phyloP scores from a whole-genome alignment of 192 early-diverging fungal species.

The Coemansia sp. region DNA sequence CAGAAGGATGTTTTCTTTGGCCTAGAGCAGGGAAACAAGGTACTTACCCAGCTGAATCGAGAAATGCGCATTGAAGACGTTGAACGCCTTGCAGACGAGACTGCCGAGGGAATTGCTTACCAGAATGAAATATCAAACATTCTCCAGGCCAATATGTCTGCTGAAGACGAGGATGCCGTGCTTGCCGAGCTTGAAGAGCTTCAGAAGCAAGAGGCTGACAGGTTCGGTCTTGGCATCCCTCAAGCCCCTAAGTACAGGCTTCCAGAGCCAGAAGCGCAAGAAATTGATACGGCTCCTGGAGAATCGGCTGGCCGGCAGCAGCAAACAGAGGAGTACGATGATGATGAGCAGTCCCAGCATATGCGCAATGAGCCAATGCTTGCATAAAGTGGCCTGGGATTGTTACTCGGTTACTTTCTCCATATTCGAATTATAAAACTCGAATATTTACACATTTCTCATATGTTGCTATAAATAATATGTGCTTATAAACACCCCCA shows the following conservation, averaged over 20 bases:
- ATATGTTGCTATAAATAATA: too few relatives aligned
- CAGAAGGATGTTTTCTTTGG: conserved; percentile 88
- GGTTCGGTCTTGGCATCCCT: conserved; percentile 25
- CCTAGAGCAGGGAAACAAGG: conserved; percentile 80
- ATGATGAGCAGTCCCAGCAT: conserved; percentile 14
- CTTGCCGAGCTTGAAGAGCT: conserved; percentile 76
- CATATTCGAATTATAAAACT: not conserved
- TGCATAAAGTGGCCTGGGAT: conserved; percentile 7
- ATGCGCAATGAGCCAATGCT: conserved; percentile 38
- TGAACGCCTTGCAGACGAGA: conserved; percentile 93
- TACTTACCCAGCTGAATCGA: conserved; percentile 72
- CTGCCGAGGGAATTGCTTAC: conserved; percentile 92
- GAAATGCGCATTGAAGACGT: conserved; percentile 90
- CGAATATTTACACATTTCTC: not conserved
- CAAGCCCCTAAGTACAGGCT: conserved; percentile 25
- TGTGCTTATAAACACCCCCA: too few relatives aligned
- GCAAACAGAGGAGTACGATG: not conserved
- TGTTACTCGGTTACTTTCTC: not conserved
- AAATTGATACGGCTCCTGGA: not conserved
- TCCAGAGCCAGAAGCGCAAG: conserved; percentile 13
- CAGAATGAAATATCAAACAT: conserved; percentile 79
- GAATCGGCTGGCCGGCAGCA: not conserved
- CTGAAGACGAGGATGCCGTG: conserved; percentile 86
- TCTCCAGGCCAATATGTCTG: conserved; percentile 69
- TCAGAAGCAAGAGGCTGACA: conserved; percentile 43